A percentile compares a stretch with the other conserved stretches of the same genome.
Evolutionary conservation across 2,329 filamentous ascomycete species (phyloP).

Genomic region (Arthroderma sp.): DNA sequence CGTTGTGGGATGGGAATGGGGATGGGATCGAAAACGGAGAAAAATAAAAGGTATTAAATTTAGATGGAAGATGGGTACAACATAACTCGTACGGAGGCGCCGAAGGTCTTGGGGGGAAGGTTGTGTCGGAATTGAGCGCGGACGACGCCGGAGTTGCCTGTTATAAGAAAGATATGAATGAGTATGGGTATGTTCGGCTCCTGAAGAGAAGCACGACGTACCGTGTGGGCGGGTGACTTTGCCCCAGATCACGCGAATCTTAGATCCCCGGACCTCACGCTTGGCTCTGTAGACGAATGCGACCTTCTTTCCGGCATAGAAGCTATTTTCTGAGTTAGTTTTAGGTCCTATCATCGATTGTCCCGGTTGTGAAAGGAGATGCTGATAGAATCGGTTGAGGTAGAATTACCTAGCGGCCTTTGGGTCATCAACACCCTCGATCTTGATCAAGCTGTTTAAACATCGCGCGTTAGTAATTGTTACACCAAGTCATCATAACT

Average conservation of each 20-base stretch:
- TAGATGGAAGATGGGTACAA: constrained; percentile 97
- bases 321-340: constrained; percentile 32
- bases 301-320: constrained; percentile 98
- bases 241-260: constrained; percentile 99
- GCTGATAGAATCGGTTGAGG: background rate
- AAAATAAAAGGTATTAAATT: constrained; percentile 21
- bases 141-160: constrained; percentile 95
- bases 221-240: constrained; percentile 94
- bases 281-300: constrained; percentile 96
- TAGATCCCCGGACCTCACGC: constrained; percentile 90
- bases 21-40: too few species aligned
- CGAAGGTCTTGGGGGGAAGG: constrained; percentile 92
- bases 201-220: constrained; percentile 33
- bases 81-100: constrained; percentile 92
- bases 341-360: constrained; percentile 20
- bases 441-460: constrained; percentile 68
- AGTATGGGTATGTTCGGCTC: background rate
- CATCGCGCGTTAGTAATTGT: background rate
- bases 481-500: background rate
- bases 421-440: constrained; percentile 91
- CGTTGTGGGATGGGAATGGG: too few species aligned
- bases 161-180: constrained; percentile 5
- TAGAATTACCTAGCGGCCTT: constrained; percentile 62
- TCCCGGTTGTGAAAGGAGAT: too few species aligned
- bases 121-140: constrained; percentile 94